Conservation (phyloP, 2,329 filamentous ascomycete species). For the Pestalotiopsis sp. region DNA sequence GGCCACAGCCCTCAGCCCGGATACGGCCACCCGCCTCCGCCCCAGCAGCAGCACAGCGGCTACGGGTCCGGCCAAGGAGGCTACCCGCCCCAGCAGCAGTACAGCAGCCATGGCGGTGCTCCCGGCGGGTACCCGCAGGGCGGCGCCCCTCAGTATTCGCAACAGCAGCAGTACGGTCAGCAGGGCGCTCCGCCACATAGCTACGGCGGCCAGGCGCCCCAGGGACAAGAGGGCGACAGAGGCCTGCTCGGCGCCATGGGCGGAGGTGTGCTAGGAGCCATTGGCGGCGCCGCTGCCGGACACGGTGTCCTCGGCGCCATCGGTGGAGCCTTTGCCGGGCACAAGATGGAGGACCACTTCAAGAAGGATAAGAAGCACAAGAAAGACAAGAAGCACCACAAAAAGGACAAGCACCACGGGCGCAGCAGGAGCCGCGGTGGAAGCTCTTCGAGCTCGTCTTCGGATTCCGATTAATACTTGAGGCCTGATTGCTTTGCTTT, state of each 20-base stretch:
- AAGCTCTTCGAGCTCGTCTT: constrained; percentile 1
- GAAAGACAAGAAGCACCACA: constrained; percentile 31
- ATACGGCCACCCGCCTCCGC: constrained; percentile 10
- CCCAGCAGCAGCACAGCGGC: neutral
- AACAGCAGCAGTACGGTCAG: constrained; percentile 1
- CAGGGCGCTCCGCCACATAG: neutral
- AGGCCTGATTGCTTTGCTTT: neutral
- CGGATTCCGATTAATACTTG: neutral
- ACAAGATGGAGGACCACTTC: constrained; percentile 11
- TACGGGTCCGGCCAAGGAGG: neutral
- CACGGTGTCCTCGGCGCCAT: constrained; percentile 11
- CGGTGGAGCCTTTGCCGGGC: constrained; percentile 10
- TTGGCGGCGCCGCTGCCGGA: neutral
- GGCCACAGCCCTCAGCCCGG: constrained; percentile 12
- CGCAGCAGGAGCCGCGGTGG: constrained; percentile 9
- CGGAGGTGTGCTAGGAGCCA: constrained; percentile 1
- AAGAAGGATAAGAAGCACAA: constrained; percentile 24
- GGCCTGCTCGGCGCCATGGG: constrained; percentile 9
- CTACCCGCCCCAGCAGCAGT: constrained; percentile 3
- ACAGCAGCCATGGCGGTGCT: neutral
- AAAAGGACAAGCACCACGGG: constrained; percentile 36
- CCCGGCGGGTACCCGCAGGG: neutral
- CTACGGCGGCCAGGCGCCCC: neutral
- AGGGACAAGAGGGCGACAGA: constrained; percentile 2
- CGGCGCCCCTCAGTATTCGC: neutral